Evolutionary conservation across 805 yeast genomes (phyloP), one percentile per base, ranked within the genome.

Genomic region (Wilhelminamyces savonicus): DNA sequence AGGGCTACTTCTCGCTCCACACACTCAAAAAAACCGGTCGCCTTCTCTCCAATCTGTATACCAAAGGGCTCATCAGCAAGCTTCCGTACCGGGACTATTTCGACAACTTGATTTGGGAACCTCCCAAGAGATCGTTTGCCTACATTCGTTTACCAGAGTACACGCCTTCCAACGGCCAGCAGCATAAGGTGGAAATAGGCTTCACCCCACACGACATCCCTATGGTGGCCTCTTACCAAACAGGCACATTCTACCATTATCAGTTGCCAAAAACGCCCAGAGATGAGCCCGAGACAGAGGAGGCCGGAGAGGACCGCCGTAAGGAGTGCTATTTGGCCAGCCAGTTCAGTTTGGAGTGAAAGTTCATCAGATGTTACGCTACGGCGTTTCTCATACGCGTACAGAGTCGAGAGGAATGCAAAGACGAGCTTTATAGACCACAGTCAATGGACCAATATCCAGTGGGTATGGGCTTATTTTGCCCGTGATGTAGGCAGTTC

Each of bases 61-160:
- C 70, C 17, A 53, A 59, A 41, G 51, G 56, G 28, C 33, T 64
- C 19, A 50, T 62, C 24, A 59, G 56, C 29, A 59, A 54, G 25
- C 41, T 65, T 7, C 71, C 71, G 4, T 64, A 64, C 35, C 55
- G 54, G 32, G 53, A 59, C 28, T 64, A 62, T 43, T 35, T 63
- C 32, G 62, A 59, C 26, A 64, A 61, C 32, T 44, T 63, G 26
- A 54, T 63, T 5, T 56, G 65, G 60, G 65, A 59, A 30, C 66
- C 66, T 2, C 70, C 71, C 3, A 43, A 52, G 23, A 38, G 71
- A 23, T 61, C 68, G 4, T 65, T 64, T 47, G 66, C 66, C 13
- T 62, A 48, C 35, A 54, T 63, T 20, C 60, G 55, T 38, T 34
- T 65, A 3, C 65, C 64, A 3, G 64, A 55, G 31, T 43, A 48